Evolutionary conservation across 495 filamentous ascomycete species (phyloP).

Genomic region (Trypethelium eluteriae): DNA sequence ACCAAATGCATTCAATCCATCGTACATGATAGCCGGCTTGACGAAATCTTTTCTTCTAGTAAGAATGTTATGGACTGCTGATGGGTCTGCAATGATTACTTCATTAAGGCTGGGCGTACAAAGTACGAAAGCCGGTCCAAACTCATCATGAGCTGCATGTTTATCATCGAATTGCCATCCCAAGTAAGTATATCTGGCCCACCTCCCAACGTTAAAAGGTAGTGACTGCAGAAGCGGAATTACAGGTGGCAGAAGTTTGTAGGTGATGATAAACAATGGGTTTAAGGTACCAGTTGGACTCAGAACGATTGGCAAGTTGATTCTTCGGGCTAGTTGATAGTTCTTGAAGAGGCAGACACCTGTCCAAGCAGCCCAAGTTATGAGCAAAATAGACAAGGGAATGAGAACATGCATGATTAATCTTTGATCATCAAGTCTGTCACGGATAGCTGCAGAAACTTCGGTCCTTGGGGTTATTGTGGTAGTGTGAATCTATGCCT

Average conservation of each 20-base stretch:
- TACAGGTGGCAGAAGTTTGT: not conserved
- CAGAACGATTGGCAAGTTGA: not conserved
- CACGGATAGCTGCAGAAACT: not conserved
- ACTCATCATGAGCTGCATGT: not conserved
- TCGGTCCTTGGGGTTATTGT: not conserved
- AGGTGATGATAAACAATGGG: not conserved
- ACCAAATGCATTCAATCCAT: slow-evolving; percentile 1
- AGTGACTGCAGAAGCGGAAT: not conserved
- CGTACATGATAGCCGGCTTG: slow-evolving; percentile 1
- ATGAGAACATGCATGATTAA: not conserved
- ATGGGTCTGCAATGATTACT: not conserved
- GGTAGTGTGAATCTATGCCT: not conserved
- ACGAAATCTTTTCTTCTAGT: slow-evolving; percentile 6
- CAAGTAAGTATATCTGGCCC: not conserved
- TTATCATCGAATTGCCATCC: slow-evolving; percentile 7
- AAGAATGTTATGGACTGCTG: not conserved
- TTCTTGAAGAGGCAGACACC: not conserved
- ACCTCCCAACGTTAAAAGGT: slow-evolving; percentile 1
- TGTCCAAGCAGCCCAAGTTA: not conserved
- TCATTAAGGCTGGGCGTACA: slow-evolving; percentile 3
- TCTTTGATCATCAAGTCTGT: not conserved
- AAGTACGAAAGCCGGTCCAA: not conserved
- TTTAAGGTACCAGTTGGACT: not conserved
- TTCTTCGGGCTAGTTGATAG: not conserved
- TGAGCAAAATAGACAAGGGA: not conserved